A percentile compares a stretch with the other conserved stretches of the same genome.
phyloP scores from a whole-genome alignment of 306 rosid genomes.

The Nissolia schottii region DNA sequence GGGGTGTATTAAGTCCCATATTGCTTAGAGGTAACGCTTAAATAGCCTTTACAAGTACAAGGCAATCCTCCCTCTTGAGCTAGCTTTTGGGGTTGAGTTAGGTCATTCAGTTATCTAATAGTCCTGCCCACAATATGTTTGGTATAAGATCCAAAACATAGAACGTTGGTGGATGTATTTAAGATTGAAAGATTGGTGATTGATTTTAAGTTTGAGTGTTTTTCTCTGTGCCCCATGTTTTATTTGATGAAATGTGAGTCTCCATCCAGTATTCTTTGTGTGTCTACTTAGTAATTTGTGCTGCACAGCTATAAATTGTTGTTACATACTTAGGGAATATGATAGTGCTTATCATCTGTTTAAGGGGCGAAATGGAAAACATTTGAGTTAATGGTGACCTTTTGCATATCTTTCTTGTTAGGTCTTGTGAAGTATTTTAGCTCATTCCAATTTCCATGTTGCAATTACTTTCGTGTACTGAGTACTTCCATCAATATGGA shows the following conservation, averaged over 20 bases:
- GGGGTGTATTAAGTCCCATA: too few species aligned
- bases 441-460: neutral
- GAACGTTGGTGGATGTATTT: neutral
- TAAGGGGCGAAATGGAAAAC: too few species aligned
- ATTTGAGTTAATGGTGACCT: too few species aligned
- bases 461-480: neutral
- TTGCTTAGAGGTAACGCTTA: too few species aligned
- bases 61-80: too few species aligned
- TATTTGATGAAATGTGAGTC: neutral
- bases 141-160: constrained; percentile 3
- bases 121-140: constrained; percentile 4
- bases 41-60: too few species aligned
- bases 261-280: neutral
- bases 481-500: neutral
- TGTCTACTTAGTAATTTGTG: too few species aligned
- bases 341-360: too few species aligned
- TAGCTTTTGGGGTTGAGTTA: too few species aligned
- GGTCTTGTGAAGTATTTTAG: neutral
- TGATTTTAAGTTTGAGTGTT: neutral
- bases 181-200: neutral
- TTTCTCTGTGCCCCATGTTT: neutral
- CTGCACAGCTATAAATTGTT: neutral
- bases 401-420: too few species aligned
- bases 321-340: neutral
- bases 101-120: too few species aligned